phyloP scores from a whole-genome alignment of 2,329 filamentous ascomycete species.

The Fusarium drepaniforme region DNA sequence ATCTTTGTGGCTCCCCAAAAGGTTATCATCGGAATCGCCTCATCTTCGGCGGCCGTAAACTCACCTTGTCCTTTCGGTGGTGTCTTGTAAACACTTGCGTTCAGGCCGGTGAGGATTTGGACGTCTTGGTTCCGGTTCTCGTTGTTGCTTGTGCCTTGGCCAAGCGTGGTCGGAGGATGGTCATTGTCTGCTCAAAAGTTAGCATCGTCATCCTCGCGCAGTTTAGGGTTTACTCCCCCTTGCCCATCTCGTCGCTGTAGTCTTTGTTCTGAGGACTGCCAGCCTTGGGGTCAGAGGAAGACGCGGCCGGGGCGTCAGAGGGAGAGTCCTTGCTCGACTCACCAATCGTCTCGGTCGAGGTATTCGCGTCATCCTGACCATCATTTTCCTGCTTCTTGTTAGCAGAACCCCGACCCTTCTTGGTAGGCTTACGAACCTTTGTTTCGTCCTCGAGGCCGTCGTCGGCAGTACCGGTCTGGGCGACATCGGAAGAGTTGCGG shows the following conservation, averaged over 20 bases:
- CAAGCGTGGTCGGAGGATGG: background rate
- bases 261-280: background rate
- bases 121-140: background rate
- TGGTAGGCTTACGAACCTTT: background rate
- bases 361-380: background rate
- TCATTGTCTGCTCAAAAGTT: background rate
- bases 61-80: background rate
- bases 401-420: background rate
- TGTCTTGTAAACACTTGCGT: background rate
- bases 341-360: background rate
- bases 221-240: background rate
- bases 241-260: background rate
- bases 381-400: background rate
- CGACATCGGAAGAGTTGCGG: background rate
- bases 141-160: background rate
- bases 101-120: background rate
- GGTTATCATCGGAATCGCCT: background rate
- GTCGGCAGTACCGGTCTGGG: background rate
- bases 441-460: background rate
- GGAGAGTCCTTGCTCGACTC: background rate
- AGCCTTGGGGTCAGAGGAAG: background rate
- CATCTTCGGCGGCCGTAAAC: background rate
- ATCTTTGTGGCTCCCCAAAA: background rate
- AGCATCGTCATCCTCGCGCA: background rate
- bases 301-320: background rate